These are phyloP conservation scores for Climacium dendroides DNA, from an alignment of 225 moss, liverwort and hornwort species.

Conservation along the genomic window DNA sequence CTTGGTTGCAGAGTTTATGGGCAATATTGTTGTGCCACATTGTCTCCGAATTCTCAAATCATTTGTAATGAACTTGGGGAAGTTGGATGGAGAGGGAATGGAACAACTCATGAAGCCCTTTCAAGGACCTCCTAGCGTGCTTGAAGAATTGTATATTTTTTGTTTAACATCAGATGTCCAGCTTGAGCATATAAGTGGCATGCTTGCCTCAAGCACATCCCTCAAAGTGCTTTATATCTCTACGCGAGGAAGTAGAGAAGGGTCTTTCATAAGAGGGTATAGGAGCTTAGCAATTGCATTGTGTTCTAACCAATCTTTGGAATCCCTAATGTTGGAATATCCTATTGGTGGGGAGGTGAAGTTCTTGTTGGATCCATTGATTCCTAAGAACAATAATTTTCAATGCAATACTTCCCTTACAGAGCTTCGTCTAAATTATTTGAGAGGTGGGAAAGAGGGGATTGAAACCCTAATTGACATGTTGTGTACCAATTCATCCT, in stretches of 20 bases:
- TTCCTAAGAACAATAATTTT: no score
- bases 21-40: neutral
- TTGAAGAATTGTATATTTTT: no score
- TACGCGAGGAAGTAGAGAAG: no score
- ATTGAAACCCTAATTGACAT: no score
- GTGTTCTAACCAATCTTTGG: neutral
- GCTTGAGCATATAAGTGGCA: neutral
- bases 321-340: fast-evolving
- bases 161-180: neutral
- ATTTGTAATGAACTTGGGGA: fast-evolving
- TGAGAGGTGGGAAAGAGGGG: no score
- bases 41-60: neutral
- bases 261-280: fast-evolving
- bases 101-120: neutral
- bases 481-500: no score
- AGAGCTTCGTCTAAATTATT: no score
- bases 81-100: neutral
- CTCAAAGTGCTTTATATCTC: fast-evolving
- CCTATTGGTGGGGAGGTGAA: neutral
- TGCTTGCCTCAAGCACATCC: neutral
- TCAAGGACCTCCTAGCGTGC: no score
- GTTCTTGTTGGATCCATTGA: no score
- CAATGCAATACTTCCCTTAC: no score
- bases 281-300: fast-evolving
- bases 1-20: neutral